phyloP scores from a whole-genome alignment of 2,329 filamentous ascomycete species.

The Berkeleyomyces rouxiae region DNA sequence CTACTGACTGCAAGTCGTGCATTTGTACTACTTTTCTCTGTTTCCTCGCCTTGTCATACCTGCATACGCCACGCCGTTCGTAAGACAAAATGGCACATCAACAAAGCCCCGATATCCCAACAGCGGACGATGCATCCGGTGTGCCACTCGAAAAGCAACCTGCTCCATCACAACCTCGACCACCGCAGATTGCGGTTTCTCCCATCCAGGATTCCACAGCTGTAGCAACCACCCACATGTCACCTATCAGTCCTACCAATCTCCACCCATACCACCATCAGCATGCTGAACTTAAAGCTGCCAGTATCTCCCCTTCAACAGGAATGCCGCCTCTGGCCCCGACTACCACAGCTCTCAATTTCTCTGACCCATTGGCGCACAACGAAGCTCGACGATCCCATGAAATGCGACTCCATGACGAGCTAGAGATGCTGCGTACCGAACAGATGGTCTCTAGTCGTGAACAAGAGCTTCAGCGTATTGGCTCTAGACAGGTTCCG shows the following conservation, averaged over 20 bases:
- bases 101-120: constrained; percentile 1
- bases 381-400: constrained; percentile 8
- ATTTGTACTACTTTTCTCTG: constrained; percentile 1
- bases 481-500: constrained; percentile 8
- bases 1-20: neutral
- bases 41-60: constrained; percentile 4
- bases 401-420: constrained; percentile 26
- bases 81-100: constrained; percentile 9
- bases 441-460: constrained; percentile 30
- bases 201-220: neutral
- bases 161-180: neutral
- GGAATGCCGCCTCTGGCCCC: constrained; percentile 8
- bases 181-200: constrained; percentile 7
- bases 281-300: neutral
- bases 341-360: constrained; percentile 1
- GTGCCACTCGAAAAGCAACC: constrained; percentile 7
- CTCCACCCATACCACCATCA: constrained; percentile 4
- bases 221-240: constrained; percentile 2
- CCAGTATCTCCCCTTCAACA: neutral
- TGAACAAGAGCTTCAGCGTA: constrained; percentile 7
- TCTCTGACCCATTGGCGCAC: neutral
- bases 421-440: constrained; percentile 32
- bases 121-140: neutral
- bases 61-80: neutral
- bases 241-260: constrained; percentile 8